Percentiles rank a stretch among this genome's conserved stretches.
These are phyloP conservation scores for Choanephora cucurbitarum DNA, from an alignment of 371 early-diverging fungal species.

Conservation along the genomic window DNA sequence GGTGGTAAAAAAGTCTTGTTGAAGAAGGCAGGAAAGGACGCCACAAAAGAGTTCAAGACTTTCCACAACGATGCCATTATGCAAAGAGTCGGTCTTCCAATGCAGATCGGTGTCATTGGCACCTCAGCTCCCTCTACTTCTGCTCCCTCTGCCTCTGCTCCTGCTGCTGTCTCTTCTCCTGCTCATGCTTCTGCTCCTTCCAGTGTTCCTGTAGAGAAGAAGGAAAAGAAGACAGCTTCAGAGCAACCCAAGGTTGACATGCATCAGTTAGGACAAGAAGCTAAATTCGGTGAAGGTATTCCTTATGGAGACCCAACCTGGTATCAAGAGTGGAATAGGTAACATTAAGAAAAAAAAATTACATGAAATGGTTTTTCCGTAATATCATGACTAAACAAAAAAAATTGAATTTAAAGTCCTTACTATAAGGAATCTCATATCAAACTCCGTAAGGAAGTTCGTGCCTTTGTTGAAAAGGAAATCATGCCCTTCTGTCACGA, in stretches of 20 bases:
- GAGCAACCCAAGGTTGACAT: neutral
- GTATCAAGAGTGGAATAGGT: constrained; percentile 75
- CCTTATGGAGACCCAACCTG: constrained; percentile 87
- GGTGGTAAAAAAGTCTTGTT: constrained; percentile 70
- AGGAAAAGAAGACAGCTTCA: neutral
- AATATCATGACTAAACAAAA: neutral
- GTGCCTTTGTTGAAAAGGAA: constrained; percentile 81
- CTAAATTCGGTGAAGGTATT: constrained; percentile 72
- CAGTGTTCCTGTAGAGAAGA: too few relatives aligned
- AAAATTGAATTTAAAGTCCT: constrained; percentile 40
- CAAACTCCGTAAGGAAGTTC: constrained; percentile 63
- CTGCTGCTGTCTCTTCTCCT: neutral
- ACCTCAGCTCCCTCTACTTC: constrained; percentile 34
- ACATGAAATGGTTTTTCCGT: too few relatives aligned
- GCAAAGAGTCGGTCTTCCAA: constrained; percentile 58
- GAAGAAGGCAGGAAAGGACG: constrained; percentile 86
- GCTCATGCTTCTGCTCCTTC: too few relatives aligned
- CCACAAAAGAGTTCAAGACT: constrained; percentile 85
- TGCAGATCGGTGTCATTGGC: constrained; percentile 64
- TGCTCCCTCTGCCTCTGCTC: constrained; percentile 3
- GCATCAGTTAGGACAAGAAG: constrained; percentile 9
- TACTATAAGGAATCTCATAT: constrained; percentile 83
- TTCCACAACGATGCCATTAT: constrained; percentile 74
- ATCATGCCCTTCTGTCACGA: constrained; percentile 81
- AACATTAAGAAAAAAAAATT: constrained; percentile 8